Evolutionary conservation across 495 filamentous ascomycete genomes (phyloP).

Genomic region (Neurospora sp.): DNA sequence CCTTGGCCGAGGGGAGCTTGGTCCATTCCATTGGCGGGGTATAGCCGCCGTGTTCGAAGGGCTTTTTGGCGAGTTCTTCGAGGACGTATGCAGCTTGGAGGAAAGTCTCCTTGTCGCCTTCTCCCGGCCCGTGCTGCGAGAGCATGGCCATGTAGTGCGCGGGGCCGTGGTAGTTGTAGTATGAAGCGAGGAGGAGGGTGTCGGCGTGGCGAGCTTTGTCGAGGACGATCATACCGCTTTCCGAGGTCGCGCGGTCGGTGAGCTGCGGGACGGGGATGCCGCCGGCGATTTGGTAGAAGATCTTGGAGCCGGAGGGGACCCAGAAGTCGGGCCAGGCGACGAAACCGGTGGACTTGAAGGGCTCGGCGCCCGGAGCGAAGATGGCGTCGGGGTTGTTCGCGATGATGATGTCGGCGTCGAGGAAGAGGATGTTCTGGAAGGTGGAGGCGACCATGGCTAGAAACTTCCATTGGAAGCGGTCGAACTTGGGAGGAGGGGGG

Average conservation of each 20-base stretch:
- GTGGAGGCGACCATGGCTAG: conserved; percentile 51
- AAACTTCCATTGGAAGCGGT: conserved; percentile 49
- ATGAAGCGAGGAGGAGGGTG: conserved; percentile 46
- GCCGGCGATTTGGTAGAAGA: conserved; percentile 45
- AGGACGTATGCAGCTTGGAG: conserved; percentile 43
- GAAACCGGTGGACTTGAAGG: conserved; percentile 42
- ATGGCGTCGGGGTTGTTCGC: conserved; percentile 41
- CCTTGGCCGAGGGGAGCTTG: background rate
- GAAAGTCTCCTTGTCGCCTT: conserved; percentile 61
- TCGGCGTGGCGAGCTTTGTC: conserved; percentile 43
- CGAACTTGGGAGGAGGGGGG: conserved; percentile 1
- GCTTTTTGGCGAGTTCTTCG: conserved; percentile 17
- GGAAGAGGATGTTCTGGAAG: conserved; percentile 51
- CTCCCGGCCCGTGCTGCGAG: conserved; percentile 44
- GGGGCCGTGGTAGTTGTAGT: conserved; percentile 55
- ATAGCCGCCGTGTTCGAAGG: background rate
- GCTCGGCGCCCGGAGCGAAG: conserved; percentile 31
- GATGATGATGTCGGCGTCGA: conserved; percentile 51
- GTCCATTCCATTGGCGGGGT: conserved; percentile 7
- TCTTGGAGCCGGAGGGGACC: conserved; percentile 39
- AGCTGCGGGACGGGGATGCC: conserved; percentile 23
- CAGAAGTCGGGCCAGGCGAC: conserved; percentile 58
- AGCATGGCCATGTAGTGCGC: conserved; percentile 49
- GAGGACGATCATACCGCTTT: conserved; percentile 48
- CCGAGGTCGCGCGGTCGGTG: conserved; percentile 32